Evolutionary conservation across 2,329 filamentous ascomycete species (phyloP).

Genomic region (Colletotrichum sojae): DNA sequence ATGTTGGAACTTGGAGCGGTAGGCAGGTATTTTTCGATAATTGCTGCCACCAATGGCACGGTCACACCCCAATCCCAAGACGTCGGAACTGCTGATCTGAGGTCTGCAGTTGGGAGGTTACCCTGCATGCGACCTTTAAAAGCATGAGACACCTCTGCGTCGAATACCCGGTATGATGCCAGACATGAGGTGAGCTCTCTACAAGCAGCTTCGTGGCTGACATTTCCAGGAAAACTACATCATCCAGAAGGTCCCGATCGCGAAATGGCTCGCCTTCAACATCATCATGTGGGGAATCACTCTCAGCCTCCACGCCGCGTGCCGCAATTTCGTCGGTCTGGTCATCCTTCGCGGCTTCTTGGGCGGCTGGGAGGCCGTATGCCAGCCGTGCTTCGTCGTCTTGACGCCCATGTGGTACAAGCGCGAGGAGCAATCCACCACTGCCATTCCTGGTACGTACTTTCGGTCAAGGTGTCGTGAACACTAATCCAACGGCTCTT

Average conservation of each 20-base stretch:
- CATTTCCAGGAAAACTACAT: constrained; percentile 41
- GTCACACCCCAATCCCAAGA: background rate
- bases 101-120: background rate
- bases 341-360: constrained; percentile 58
- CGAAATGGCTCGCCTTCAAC: constrained; percentile 54
- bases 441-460: constrained; percentile 40
- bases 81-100: background rate
- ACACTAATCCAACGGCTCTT: background rate
- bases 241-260: constrained; percentile 55
- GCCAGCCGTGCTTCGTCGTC: constrained; percentile 61
- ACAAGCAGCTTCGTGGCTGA: background rate
- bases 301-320: constrained; percentile 51
- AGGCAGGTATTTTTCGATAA: background rate
- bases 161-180: constrained; percentile 53
- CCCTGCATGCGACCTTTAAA: background rate
- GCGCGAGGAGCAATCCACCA: constrained; percentile 54
- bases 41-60: background rate
- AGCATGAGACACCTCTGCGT: constrained; percentile 48
- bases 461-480: background rate
- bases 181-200: constrained; percentile 25
- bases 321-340: constrained; percentile 56
- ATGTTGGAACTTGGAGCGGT: too few species aligned
- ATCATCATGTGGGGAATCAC: constrained; percentile 60
- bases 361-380: constrained; percentile 61
- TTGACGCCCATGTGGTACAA: constrained; percentile 52